Evolutionary conservation across 1,139 yeast genomes (phyloP).

Genomic region (Meyerozyma elateridarum): DNA sequence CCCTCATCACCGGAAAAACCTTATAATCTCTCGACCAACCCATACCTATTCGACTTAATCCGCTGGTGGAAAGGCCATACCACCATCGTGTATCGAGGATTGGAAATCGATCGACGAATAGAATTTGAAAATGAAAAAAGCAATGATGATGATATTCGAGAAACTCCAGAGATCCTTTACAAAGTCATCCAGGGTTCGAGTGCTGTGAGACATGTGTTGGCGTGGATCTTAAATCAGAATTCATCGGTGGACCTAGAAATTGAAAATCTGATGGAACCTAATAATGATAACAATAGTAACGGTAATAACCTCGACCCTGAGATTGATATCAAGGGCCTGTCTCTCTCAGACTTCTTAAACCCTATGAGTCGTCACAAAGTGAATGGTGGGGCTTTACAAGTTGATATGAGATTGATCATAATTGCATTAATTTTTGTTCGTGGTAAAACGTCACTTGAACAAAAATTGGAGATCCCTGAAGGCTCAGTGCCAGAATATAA

Average conservation of each 20-base stretch:
- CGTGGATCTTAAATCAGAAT: constrained; percentile 51
- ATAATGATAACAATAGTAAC: neutral
- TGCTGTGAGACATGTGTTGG: constrained; percentile 56
- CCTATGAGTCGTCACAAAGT: constrained; percentile 57
- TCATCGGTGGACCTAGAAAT: constrained; percentile 16
- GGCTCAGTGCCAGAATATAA: constrained; percentile 7
- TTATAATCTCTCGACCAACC: constrained; percentile 47
- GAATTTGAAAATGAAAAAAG: constrained; percentile 42
- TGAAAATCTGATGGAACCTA: neutral
- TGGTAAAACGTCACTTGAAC: constrained; percentile 11
- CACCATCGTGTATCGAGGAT: constrained; percentile 48
- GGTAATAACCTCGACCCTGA: constrained; percentile 28
- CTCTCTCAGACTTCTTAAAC: constrained; percentile 51
- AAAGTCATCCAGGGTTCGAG: constrained; percentile 59
- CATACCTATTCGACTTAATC: constrained; percentile 52
- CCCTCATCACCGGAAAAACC: constrained; percentile 20
- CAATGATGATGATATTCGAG: constrained; percentile 18
- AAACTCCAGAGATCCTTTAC: constrained; percentile 47
- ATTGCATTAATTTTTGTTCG: constrained; percentile 25
- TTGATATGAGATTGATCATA: constrained; percentile 45
- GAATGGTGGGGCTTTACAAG: constrained; percentile 51
- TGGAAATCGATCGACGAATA: constrained; percentile 59
- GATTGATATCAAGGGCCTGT: constrained; percentile 53
- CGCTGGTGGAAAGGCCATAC: constrained; percentile 65
- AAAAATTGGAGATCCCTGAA: constrained; percentile 17